Conservation (phyloP, 352 stramenopile species). For the Globisporangium ultimum region DNA sequence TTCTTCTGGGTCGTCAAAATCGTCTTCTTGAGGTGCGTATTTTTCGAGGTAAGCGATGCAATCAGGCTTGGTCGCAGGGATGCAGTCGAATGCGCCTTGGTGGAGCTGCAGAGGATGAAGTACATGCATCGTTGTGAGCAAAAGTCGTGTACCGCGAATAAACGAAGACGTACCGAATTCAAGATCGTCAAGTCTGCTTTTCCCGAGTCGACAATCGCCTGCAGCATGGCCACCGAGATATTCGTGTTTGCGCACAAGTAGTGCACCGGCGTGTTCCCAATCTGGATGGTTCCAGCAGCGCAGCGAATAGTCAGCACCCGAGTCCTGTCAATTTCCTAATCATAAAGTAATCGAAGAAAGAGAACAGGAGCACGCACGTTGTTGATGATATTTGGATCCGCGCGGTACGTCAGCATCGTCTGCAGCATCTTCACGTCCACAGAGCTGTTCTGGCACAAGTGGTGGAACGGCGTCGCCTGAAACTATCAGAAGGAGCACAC, state of each 20-base stretch:
- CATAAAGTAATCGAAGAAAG: too few species aligned
- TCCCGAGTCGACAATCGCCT: slow-evolving; percentile 53
- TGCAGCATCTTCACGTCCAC: slow-evolving; percentile 41
- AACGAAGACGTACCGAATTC: slow-evolving; percentile 41
- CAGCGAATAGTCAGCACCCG: slow-evolving; percentile 1
- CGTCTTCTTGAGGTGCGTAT: slow-evolving; percentile 33
- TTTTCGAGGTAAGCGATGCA: slow-evolving; percentile 58
- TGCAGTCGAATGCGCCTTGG: slow-evolving; percentile 59
- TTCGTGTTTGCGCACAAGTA: slow-evolving; percentile 69
- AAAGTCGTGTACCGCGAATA: too few species aligned
- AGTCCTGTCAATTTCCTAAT: not conserved
- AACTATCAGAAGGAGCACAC: slow-evolving; percentile 34
- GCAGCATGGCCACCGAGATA: slow-evolving; percentile 53
- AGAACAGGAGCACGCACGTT: slow-evolving; percentile 37
- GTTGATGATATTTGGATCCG: slow-evolving; percentile 72
- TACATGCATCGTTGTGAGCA: too few species aligned
- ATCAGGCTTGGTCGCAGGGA: slow-evolving; percentile 52
- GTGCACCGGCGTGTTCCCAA: slow-evolving; percentile 71
- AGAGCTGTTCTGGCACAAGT: slow-evolving; percentile 60
- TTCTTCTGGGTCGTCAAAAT: not conserved
- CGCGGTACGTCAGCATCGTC: slow-evolving; percentile 47
- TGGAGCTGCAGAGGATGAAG: slow-evolving; percentile 29
- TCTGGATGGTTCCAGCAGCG: slow-evolving; percentile 28
- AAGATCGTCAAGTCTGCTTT: slow-evolving; percentile 58
- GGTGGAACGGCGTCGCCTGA: slow-evolving; percentile 68